Evolutionary conservation across 768 basidiomycete species (phyloP).

Genomic region (Suillus occidentalis): DNA sequence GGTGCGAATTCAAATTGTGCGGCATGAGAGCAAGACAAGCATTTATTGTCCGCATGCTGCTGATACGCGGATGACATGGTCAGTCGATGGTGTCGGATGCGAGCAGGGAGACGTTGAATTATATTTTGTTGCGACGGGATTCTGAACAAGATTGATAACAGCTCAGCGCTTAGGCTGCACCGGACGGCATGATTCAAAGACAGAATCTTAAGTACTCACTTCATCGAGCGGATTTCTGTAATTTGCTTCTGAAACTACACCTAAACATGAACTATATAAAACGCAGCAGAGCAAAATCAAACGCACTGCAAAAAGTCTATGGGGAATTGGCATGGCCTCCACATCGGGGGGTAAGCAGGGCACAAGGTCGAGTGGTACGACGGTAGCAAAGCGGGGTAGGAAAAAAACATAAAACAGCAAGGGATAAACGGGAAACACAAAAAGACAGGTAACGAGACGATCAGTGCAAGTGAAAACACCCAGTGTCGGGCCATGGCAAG

Average conservation of each 20-base stretch:
- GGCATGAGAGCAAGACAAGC: too few species aligned
- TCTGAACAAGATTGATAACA: too few species aligned
- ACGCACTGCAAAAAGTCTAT: background rate
- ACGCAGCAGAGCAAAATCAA: background rate
- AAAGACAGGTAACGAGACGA: background rate
- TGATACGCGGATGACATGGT: too few species aligned
- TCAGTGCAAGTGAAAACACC: background rate
- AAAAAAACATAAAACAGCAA: background rate
- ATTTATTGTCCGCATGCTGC: too few species aligned
- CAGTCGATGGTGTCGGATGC: too few species aligned
- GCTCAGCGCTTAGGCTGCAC: conserved; percentile 17
- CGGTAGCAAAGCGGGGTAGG: background rate
- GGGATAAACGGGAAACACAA: background rate
- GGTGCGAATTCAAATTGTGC: too few species aligned
- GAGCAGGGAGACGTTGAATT: too few species aligned
- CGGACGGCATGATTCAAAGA: too few species aligned
- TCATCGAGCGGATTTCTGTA: too few species aligned
- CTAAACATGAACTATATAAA: background rate
- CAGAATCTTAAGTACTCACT: too few species aligned
- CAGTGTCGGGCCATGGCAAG: background rate
- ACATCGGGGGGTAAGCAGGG: background rate
- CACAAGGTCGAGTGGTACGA: background rate
- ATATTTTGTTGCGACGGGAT: too few species aligned
- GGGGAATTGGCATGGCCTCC: background rate
- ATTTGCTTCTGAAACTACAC: background rate